Base-by-base conservation (phyloP, 1,284 basidiomycete genomes). In the Spongiforma sp. region DNA sequence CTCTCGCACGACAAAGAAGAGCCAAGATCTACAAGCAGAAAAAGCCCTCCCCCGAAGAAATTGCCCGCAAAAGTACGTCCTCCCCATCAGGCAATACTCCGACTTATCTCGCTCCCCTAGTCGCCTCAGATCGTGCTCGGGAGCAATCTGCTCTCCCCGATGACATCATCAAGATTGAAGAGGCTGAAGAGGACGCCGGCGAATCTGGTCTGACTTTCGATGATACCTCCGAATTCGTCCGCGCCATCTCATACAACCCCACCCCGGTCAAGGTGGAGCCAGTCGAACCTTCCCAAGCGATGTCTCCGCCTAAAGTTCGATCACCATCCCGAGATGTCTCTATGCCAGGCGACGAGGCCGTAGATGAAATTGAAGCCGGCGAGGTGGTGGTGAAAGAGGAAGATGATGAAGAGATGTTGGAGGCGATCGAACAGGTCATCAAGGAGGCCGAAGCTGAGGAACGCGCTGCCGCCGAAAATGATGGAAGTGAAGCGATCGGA, bases 191-290 rank as follows among this genome's bases (percentile, higher is more conserved):
- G 26, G 86, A 86, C 32, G 81, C 81, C 57, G 85, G 82, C 28
- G 78, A 82, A 63, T 81, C 82, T 26, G 86, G 89, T 26, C 83
- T 99, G 37, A 93, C 93, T 0, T 96, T 99, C 65, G 97, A 99
- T 75, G 96, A 98, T 71, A 99, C 98, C 1, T 95, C 95, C 21
- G 96, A 99, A 76, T 99, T 99, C 71, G 94, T 99, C 30, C 89
- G 96, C 19, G 90, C 93, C 46, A 95, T 99, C 68, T 89, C 89
- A 0, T 86, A 86, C 68, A 86, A 87, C 66, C 86, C 86, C 2
- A 75, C 84, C 2, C 73, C 75, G 17, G 79, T 85, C 64, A 91
- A 89, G 74, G 77, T 77, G 41, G 88, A 90, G 69, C 81, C 80
- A 19, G 80, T 78, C 65, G 83, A 84, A 70, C 72, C 76, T 5